These are phyloP conservation scores for Fomes fomentarius DNA, from an alignment of 1,284 basidiomycete genomes.

Conservation along the genomic window DNA sequence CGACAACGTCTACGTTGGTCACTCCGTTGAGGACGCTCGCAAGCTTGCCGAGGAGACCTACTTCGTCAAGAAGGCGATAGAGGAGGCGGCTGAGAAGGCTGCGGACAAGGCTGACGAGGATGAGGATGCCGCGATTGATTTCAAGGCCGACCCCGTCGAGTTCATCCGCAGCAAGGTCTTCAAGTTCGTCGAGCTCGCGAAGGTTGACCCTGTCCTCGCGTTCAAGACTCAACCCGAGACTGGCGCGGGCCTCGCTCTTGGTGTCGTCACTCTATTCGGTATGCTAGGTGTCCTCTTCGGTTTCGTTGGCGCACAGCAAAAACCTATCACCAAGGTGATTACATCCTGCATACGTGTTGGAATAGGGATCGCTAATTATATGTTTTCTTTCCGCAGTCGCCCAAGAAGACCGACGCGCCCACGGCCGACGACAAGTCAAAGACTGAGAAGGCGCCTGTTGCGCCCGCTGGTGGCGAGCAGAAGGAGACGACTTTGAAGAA, in stretches of 20 bases:
- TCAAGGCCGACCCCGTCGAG: slow-evolving; percentile 74
- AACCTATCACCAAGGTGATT: slow-evolving; percentile 64
- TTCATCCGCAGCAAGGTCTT: slow-evolving; percentile 81
- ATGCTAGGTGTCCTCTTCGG: slow-evolving; percentile 83
- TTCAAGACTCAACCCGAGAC: slow-evolving; percentile 86
- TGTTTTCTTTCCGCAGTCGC: slow-evolving; percentile 46
- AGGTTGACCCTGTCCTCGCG: slow-evolving; percentile 72
- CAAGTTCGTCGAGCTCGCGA: slow-evolving; percentile 74
- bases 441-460: slow-evolving; percentile 63
- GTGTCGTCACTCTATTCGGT: slow-evolving; percentile 78
- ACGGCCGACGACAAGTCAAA: slow-evolving; percentile 68
- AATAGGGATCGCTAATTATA: too few relatives aligned
- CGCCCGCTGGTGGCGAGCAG: slow-evolving; percentile 72
- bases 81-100: slow-evolving; percentile 55
- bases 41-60: slow-evolving; percentile 83
- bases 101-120: slow-evolving; percentile 45
- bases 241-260: slow-evolving; percentile 74
- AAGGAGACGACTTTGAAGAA: slow-evolving; percentile 61
- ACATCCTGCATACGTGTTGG: too few relatives aligned
- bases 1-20: slow-evolving; percentile 93
- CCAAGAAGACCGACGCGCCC: slow-evolving; percentile 75
- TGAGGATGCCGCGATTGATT: slow-evolving; percentile 56
- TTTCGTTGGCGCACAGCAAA: slow-evolving; percentile 72
- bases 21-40: slow-evolving; percentile 84
- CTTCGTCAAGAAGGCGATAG: slow-evolving; percentile 78